Evolutionary conservation across 129 eudicot species (phyloP), one percentile per base, ranked within the genome.

Genomic region (Solidago caesia): DNA sequence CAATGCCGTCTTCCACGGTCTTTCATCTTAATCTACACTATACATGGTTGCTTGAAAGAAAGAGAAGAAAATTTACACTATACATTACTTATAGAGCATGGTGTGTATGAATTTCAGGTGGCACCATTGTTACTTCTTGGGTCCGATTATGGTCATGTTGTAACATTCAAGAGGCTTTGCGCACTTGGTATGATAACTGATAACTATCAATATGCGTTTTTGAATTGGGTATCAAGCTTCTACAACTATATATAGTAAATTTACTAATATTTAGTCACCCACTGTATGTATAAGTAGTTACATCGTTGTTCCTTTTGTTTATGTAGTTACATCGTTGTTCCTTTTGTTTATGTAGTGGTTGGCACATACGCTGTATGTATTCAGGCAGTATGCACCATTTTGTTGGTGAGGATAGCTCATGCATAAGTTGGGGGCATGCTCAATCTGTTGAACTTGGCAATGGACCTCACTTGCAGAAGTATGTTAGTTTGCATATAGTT

Each of bases 381-480:
- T 95, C 99, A 12, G 97, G 99, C 72, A 72, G 78, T 58, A 84
- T 80, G 91, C 97, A 91, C 83, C 97, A 95, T 64, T 88, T 95
- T 82, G 97, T 91, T 56, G 97, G 99, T 68, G 96, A 96, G 41
- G 96, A 95, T 82, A 82, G 82, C 75, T 88, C 99, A 0, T 95
- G 97, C 78, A 91, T 91, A 79, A 95, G 99, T 80, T 95, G 99
- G 99, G 97, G 99, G 14, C 88, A 78, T 46, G 94, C 92, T n/a
- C 93, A 87, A 74, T 82, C 89, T 75, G 99, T 96, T 48, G 96
- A 95, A 79, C 91, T 89, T 68, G 99, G 99, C 58, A 87, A 95
- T 70, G 99, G 99, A 41, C 91, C 99, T 62, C 71, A 70, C 68
- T 88, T 86, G 27, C 97, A 91, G 80, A 94, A 94, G 99, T 94